Percentiles rank a stretch among this genome's conserved stretches.
Evolutionary conservation across 257 asterid genomes (phyloP).

Genomic region (Jasminum sambac): DNA sequence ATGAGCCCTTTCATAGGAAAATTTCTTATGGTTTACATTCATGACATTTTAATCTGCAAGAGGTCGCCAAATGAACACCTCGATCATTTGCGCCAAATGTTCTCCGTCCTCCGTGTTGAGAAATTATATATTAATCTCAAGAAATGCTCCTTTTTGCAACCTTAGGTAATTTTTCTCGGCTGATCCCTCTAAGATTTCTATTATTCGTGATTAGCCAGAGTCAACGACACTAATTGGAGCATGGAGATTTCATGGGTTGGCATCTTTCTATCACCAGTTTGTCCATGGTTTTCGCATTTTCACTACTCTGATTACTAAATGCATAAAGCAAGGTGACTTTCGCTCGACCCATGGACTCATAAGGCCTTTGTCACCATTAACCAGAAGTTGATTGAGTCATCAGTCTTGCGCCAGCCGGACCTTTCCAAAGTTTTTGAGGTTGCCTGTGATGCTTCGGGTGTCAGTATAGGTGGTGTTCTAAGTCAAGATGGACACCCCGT

Average conservation of each 20-base stretch:
- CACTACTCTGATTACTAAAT: neutral
- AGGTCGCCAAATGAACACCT: neutral
- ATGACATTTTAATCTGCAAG: no score
- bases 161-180: neutral
- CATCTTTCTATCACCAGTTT: neutral
- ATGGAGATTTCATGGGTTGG: neutral
- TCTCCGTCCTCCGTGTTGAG: neutral
- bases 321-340: neutral
- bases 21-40: neutral
- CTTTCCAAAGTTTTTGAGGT: neutral
- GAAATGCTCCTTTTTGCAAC: neutral
- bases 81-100: neutral
- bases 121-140: neutral
- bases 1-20: neutral
- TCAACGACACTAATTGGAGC: neutral
- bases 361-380: neutral
- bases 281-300: neutral
- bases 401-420: neutral
- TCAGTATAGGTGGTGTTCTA: neutral
- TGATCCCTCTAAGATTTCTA: neutral
- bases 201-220: neutral
- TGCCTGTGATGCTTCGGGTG: neutral
- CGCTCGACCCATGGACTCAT: neutral
- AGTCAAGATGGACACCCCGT: neutral
- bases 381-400: neutral